These are phyloP conservation scores for Elaeis oleifera DNA, from an alignment of 202 grass and related monocot genomes.

Conservation along the genomic window DNA sequence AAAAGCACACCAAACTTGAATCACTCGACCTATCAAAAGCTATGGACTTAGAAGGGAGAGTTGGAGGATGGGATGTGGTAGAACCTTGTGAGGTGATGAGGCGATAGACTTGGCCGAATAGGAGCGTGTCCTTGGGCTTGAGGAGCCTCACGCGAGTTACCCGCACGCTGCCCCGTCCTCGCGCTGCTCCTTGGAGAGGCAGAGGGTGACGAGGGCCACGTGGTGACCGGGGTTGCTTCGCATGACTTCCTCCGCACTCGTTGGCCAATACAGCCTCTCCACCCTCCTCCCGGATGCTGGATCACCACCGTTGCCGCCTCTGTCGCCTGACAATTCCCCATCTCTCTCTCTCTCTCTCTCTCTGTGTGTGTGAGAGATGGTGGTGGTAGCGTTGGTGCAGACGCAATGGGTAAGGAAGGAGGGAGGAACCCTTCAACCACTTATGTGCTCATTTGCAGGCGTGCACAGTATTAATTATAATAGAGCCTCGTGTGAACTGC, in stretches of 20 bases:
- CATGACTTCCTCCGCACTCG: slow-evolving; percentile 71
- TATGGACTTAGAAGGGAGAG: too few species aligned
- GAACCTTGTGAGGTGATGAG: slow-evolving; percentile 93
- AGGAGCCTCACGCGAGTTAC: slow-evolving; percentile 86
- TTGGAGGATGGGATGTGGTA: not conserved
- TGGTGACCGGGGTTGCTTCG: slow-evolving; percentile 75
- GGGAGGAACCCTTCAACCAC: slow-evolving; percentile 3
- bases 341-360: not conserved
- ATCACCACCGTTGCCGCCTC: slow-evolving; percentile 74
- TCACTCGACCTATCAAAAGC: too few species aligned
- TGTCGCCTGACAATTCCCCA: slow-evolving; percentile 98
- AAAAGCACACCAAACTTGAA: not conserved
- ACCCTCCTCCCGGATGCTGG: slow-evolving; percentile 85
- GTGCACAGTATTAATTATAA: not conserved
- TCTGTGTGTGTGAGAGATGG: not conserved
- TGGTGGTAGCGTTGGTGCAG: not conserved
- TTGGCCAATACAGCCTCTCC: slow-evolving; percentile 78
- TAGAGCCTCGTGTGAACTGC: too few species aligned
- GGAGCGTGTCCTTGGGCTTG: slow-evolving; percentile 84
- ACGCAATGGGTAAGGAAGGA: not conserved
- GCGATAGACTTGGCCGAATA: slow-evolving; percentile 84
- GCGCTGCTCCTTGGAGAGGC: slow-evolving; percentile 22
- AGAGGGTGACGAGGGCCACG: slow-evolving; percentile 82
- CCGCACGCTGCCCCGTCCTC: slow-evolving; percentile 21
- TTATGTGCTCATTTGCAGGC: not conserved